phyloP scores from a whole-genome alignment of 1,284 basidiomycete species.

The Erythrobasidium hasegawianum region DNA sequence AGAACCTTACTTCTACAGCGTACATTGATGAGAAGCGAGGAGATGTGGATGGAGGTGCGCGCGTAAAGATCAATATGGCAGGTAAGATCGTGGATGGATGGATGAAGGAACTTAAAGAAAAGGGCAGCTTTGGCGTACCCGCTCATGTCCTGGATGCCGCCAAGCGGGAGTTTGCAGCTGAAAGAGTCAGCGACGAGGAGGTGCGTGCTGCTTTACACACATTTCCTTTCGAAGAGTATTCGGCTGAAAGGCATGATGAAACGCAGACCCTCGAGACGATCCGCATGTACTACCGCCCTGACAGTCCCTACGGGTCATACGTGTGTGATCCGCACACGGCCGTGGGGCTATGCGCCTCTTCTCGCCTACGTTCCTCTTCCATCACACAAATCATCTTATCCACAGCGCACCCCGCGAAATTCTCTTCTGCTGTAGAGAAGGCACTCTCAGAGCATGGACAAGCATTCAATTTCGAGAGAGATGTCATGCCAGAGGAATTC shows the following conservation, averaged over 20 bases:
- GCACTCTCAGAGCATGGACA: slow-evolving; percentile 58
- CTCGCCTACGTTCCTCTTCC: slow-evolving; percentile 44
- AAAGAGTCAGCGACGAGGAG: slow-evolving; percentile 77
- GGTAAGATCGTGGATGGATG: slow-evolving; percentile 67
- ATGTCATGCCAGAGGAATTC: slow-evolving; percentile 78
- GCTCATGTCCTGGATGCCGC: slow-evolving; percentile 66
- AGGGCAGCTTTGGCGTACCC: slow-evolving; percentile 74
- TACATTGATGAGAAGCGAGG: slow-evolving; percentile 45
- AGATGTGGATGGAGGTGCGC: slow-evolving; percentile 50
- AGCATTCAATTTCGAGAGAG: slow-evolving; percentile 69
- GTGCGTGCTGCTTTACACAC: no score
- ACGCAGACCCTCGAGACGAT: slow-evolving; percentile 78
- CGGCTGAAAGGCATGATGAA: no score
- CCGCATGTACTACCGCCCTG: slow-evolving; percentile 58
- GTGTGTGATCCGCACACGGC: slow-evolving; percentile 95
- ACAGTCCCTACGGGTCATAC: slow-evolving; percentile 57
- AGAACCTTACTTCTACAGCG: slow-evolving; percentile 52
- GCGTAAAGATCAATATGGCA: slow-evolving; percentile 52
- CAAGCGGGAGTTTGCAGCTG: slow-evolving; percentile 78
- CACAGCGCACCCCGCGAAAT: slow-evolving; percentile 97
- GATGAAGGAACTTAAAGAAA: slow-evolving; percentile 81
- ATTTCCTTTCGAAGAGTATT: no score
- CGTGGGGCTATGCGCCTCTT: slow-evolving; percentile 66
- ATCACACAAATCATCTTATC: slow-evolving; percentile 80
- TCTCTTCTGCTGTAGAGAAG: slow-evolving; percentile 83